Percentiles rank a stretch among this genome's conserved stretches.
These are phyloP conservation scores for Borealophlyctis nickersoniae DNA, from an alignment of 192 early-diverging fungal species.

Conservation along the genomic window DNA sequence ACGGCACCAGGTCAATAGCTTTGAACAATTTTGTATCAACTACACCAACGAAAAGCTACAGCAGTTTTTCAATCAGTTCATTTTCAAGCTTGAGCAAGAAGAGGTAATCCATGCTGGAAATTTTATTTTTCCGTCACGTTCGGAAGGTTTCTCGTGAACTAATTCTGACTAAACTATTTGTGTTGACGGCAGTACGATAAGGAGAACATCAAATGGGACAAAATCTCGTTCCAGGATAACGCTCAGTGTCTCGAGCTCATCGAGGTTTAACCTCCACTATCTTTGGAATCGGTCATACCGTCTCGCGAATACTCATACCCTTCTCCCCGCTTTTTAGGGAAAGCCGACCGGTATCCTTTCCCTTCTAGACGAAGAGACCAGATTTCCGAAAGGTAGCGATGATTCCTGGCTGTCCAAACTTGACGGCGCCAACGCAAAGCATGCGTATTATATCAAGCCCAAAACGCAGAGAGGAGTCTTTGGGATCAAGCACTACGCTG, in stretches of 20 bases:
- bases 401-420: slow-evolving; percentile 49
- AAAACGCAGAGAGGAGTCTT: slow-evolving; percentile 47
- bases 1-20: slow-evolving; percentile 58
- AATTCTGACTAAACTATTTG: slow-evolving; percentile 4
- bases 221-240: slow-evolving; percentile 53
- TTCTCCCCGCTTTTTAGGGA: slow-evolving; percentile 19
- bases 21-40: slow-evolving; percentile 58
- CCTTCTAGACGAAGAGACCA: slow-evolving; percentile 57
- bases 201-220: slow-evolving; percentile 54
- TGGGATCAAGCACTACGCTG: slow-evolving; percentile 55
- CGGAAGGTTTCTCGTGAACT: no score
- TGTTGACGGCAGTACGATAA: slow-evolving; percentile 47
- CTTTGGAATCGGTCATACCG: neutral
- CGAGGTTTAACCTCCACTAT: slow-evolving; percentile 34
- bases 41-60: slow-evolving; percentile 54
- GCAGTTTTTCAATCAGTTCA: slow-evolving; percentile 57
- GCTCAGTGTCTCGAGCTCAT: slow-evolving; percentile 50
- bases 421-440: slow-evolving; percentile 35
- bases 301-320: no score
- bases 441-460: slow-evolving; percentile 49
- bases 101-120: slow-evolving; percentile 37
- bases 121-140: neutral
- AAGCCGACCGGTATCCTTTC: slow-evolving; percentile 50
- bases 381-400: slow-evolving; percentile 56
- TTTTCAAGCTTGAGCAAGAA: slow-evolving; percentile 58